Evolutionary conservation across 2,329 filamentous ascomycete genomes (phyloP).

Genomic region (Metarhizium album): DNA sequence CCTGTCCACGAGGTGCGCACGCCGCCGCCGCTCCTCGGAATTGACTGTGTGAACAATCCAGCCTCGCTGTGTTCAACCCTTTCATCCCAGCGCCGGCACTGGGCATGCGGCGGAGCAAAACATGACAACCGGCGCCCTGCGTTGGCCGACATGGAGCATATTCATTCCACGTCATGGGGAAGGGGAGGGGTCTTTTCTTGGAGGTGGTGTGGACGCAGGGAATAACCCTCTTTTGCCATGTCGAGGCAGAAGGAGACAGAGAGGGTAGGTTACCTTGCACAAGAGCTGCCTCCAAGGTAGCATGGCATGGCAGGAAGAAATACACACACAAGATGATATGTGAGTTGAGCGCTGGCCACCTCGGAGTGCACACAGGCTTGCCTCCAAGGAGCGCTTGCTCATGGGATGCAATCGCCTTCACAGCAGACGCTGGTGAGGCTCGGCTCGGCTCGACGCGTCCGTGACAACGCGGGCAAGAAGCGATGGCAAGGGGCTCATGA

Average conservation of each 20-base stretch:
- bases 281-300: neutral
- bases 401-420: neutral
- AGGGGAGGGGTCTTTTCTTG: neutral
- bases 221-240: slow-evolving; percentile 9
- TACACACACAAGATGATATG: slow-evolving; percentile 1
- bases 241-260: no score
- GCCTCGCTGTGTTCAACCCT: no score
- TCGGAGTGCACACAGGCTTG: neutral
- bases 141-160: no score
- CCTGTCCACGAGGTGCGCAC: no score
- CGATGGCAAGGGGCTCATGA: neutral
- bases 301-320: neutral
- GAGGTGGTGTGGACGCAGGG: neutral
- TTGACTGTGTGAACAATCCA: no score
- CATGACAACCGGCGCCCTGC: no score
- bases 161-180: neutral
- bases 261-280: slow-evolving; percentile 13
- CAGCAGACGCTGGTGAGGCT: neutral
- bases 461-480: neutral
- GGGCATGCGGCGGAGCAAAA: no score
- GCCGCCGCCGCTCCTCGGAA: no score
- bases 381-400: slow-evolving; percentile 5
- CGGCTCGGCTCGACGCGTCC: neutral
- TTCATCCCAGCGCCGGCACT: no score
- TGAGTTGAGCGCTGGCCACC: neutral